Percentiles rank a stretch among this genome's conserved stretches.
Evolutionary conservation across 2,329 filamentous ascomycete species (phyloP).

Genomic region (Colletotrichum sp.): DNA sequence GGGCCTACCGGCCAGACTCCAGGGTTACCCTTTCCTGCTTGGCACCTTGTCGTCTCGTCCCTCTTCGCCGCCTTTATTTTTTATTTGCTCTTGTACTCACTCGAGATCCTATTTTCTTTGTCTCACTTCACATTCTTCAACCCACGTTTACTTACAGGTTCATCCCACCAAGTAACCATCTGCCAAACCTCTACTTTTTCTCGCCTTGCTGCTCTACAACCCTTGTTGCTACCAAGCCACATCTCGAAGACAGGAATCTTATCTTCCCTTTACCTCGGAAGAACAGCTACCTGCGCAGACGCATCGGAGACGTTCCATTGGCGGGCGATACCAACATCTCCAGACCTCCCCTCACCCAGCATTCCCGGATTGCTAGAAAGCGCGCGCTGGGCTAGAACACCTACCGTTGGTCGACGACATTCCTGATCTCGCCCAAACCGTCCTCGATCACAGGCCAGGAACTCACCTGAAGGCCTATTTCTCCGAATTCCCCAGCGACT

Average conservation of each 20-base stretch:
- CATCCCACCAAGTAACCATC: not conserved
- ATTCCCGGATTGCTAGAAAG: not conserved
- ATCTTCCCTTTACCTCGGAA: not conserved
- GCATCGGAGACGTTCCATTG: not conserved
- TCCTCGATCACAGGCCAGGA: not conserved
- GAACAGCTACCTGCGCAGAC: not conserved
- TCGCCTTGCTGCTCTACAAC: not conserved
- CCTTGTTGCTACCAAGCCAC: not conserved
- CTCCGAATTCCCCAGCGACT: slow-evolving; percentile 2
- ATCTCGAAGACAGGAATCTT: not conserved
- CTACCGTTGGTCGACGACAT: slow-evolving; percentile 1
- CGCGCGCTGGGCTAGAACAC: slow-evolving; percentile 3
- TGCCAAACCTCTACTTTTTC: not conserved
- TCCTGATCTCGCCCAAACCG: not conserved
- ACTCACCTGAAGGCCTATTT: slow-evolving; percentile 1
- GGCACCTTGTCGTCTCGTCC: not conserved
- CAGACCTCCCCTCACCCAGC: not conserved
- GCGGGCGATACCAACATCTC: not conserved
- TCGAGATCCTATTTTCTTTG: slow-evolving; percentile 11
- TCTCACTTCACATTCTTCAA: slow-evolving; percentile 14
- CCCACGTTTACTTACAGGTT: slow-evolving; percentile 1
- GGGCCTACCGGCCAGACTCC: not conserved
- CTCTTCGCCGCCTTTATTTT: not conserved
- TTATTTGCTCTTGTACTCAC: not conserved
- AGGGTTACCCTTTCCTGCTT: not conserved